These are phyloP conservation scores for Pythium chondricola DNA, from an alignment of 352 stramenopile genomes.

Conservation along the genomic window DNA sequence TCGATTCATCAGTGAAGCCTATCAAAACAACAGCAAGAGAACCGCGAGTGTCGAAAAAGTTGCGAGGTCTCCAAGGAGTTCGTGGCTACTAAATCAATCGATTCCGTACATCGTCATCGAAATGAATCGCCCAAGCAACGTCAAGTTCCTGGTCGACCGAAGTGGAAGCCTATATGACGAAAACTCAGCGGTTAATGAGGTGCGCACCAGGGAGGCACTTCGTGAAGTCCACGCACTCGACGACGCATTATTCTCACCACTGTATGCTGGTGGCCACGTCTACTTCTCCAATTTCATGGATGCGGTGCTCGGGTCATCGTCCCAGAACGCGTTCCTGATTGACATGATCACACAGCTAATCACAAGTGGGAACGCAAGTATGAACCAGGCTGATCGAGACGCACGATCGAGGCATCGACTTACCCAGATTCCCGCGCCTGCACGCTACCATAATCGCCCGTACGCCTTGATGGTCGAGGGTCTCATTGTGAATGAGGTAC, in stretches of 20 bases:
- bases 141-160: conserved; percentile 61
- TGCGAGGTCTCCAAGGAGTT: too few species aligned
- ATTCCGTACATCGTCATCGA: conserved; percentile 59
- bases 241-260: conserved; percentile 40
- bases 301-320: conserved; percentile 51
- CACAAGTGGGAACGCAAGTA: conserved; percentile 46
- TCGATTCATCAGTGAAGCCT: conserved; percentile 67
- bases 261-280: conserved; percentile 60
- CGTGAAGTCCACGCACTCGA: conserved; percentile 56
- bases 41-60: too few species aligned
- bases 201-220: conserved; percentile 34
- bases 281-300: conserved; percentile 75
- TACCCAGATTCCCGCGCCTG: conserved; percentile 44
- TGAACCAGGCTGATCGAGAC: conserved; percentile 43
- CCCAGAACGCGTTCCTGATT: conserved; percentile 51
- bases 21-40: conserved; percentile 33
- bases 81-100: conserved; percentile 3
- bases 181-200: conserved; percentile 24
- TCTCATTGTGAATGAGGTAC: conserved; percentile 51
- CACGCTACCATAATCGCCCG: conserved; percentile 48
- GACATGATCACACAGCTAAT: conserved; percentile 64
- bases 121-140: conserved; percentile 68
- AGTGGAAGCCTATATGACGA: conserved; percentile 41
- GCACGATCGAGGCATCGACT: conserved; percentile 34
- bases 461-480: conserved; percentile 53